A percentile compares a stretch with the other conserved stretches of the same genome.
These are phyloP conservation scores for Priceomyces medius DNA, from an alignment of 805 yeast genomes.

Conservation along the genomic window DNA sequence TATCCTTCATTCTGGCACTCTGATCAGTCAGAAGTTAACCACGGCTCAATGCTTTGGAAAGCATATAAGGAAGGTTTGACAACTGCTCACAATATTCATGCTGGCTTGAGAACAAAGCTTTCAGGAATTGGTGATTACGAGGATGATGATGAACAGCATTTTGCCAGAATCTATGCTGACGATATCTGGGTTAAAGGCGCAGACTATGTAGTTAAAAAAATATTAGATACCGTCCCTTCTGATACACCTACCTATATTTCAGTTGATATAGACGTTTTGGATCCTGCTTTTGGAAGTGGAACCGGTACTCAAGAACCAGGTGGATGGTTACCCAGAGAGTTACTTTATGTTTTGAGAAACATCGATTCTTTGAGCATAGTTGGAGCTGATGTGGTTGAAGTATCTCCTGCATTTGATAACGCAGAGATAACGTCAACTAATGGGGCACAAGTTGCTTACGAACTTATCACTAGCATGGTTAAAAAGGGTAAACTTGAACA, in stretches of 20 bases:
- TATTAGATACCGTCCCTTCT: slow-evolving; percentile 55
- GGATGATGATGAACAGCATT: slow-evolving; percentile 70
- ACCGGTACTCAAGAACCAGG: slow-evolving; percentile 63
- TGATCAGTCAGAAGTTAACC: slow-evolving; percentile 63
- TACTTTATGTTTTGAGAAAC: slow-evolving; percentile 46
- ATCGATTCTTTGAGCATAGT: slow-evolving; percentile 47
- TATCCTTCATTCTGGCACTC: slow-evolving; percentile 65
- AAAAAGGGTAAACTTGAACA: slow-evolving; percentile 44
- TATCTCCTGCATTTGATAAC: slow-evolving; percentile 62
- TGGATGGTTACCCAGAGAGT: slow-evolving; percentile 57
- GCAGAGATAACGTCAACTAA: slow-evolving; percentile 67
- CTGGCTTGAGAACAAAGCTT: slow-evolving; percentile 73
- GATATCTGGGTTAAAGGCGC: slow-evolving; percentile 70
- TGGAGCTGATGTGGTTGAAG: slow-evolving; percentile 59
- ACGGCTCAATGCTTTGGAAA: slow-evolving; percentile 86
- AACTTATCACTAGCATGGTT: slow-evolving; percentile 72
- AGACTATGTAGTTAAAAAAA: slow-evolving; percentile 53
- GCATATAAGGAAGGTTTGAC: slow-evolving; percentile 69
- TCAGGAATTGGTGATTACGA: slow-evolving; percentile 62
- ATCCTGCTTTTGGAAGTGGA: slow-evolving; percentile 58
- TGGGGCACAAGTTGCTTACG: slow-evolving; percentile 71
- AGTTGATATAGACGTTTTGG: slow-evolving; percentile 70
- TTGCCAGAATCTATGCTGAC: slow-evolving; percentile 66
- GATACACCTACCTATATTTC: slow-evolving; percentile 71
- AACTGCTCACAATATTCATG: slow-evolving; percentile 61